These are phyloP conservation scores for Pyrenula aspistea DNA, from an alignment of 495 filamentous ascomycete species.

Conservation along the genomic window DNA sequence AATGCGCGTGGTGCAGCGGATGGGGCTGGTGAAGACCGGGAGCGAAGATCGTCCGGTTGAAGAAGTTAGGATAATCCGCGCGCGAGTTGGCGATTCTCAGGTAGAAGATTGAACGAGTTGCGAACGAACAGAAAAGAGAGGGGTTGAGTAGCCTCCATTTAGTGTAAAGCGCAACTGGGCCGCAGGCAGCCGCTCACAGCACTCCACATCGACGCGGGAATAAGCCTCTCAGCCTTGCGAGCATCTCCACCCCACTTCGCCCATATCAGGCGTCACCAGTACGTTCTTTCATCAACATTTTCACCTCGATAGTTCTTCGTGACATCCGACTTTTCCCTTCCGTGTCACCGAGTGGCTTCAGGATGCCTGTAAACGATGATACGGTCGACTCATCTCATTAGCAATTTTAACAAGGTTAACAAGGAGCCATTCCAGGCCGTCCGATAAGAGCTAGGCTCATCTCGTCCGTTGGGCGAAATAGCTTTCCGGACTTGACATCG, in stretches of 20 bases:
- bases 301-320: no score
- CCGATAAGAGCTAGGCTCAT: no score
- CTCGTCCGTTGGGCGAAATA: no score
- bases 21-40: constrained; percentile 85
- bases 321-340: no score
- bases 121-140: neutral
- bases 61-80: constrained; percentile 70
- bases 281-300: no score
- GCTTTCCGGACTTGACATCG: no score
- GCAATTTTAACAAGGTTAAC: no score
- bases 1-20: constrained; percentile 69
- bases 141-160: neutral
- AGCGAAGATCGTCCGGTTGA: constrained; percentile 67
- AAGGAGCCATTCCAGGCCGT: no score
- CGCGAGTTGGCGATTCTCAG: constrained; percentile 49
- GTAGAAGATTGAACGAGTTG: constrained; percentile 30
- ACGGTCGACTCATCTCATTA: no score
- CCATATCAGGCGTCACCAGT: neutral
- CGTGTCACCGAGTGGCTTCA: no score
- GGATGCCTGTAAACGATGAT: no score
- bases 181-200: neutral
- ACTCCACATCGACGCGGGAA: neutral
- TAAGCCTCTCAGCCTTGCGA: neutral
- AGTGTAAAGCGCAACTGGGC: no score
- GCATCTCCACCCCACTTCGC: neutral